These are phyloP conservation scores for Phaeophleospora eucalypticola DNA, from an alignment of 2,329 filamentous ascomycete species.

Conservation along the genomic window DNA sequence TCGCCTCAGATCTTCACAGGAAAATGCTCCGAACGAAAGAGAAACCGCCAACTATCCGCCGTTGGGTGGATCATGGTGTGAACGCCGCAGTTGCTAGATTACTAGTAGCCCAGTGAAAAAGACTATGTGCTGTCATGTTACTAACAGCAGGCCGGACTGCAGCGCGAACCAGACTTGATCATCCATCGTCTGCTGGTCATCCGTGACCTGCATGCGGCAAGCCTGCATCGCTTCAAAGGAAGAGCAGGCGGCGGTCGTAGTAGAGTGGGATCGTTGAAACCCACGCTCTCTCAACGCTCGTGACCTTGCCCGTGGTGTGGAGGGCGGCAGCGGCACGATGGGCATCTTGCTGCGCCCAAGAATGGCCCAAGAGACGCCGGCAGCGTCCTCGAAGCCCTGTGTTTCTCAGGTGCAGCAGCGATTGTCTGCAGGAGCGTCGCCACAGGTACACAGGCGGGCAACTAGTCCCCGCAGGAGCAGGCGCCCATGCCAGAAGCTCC, in stretches of 20 bases:
- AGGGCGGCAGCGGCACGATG: constrained; percentile 11
- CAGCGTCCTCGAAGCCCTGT: constrained; percentile 9
- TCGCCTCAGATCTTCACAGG: constrained; percentile 12
- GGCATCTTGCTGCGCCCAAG: constrained; percentile 10
- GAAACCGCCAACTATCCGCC: constrained; percentile 6
- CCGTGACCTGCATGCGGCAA: neutral
- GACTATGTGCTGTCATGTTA: neutral
- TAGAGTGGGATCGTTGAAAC: neutral
- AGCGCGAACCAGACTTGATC: constrained; percentile 12
- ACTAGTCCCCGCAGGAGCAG: constrained; percentile 27
- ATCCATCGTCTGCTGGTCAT: constrained; percentile 3
- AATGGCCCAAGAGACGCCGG: constrained; percentile 13
- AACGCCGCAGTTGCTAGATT: constrained; percentile 9
- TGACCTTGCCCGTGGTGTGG: constrained; percentile 6
- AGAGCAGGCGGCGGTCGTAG: too few species aligned
- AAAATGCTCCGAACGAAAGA: constrained; percentile 16
- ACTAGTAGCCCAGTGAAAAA: too few species aligned
- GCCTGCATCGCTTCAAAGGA: neutral
- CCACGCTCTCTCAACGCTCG: constrained; percentile 2
- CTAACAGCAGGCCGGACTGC: constrained; percentile 9
- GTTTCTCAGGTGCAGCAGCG: constrained; percentile 19
- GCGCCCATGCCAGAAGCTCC: constrained; percentile 24
- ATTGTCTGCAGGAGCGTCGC: constrained; percentile 23
- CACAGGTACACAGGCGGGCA: constrained; percentile 26
- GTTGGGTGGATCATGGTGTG: constrained; percentile 16